Base-by-base conservation (phyloP, 768 basidiomycete genomes). In the Pleurotus giganteus region DNA sequence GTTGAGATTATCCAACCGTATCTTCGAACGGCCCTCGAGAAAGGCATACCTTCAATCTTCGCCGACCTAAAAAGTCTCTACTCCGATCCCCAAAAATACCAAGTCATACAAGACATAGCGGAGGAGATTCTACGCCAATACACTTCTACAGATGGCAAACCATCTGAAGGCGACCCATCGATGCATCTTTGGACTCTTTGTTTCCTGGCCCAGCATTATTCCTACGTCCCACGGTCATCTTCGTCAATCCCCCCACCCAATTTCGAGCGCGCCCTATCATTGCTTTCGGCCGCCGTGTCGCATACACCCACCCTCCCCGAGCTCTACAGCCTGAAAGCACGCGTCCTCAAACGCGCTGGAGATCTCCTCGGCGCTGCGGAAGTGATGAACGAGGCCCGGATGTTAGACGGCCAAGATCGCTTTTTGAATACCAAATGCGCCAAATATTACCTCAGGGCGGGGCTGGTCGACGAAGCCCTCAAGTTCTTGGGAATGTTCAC, bases 231-330 rank as follows among this genome's bases (percentile, higher is more conserved):
- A 0, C 74, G 78, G 36, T 73, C 74, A 23, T 17, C 49, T 15
- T 37, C 31, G 19, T 34, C 17, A 12, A 6, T 51, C 32, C 49
- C 34, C 9, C 23, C 31, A 13, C 49, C 49, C 23, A n/a, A 51
- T n/a, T 39, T 51, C 19, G 31, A 34, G 19, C 71, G 76, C 24
- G 82, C 94, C 0, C 71, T 96, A 7, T 70, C 76, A 13, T 71
- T 89, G 4, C 74, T 98, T 13, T 75, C 84, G 15, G 58, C 65
- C 2, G 94, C 93, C 3, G 68, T 94, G 17, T 62, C 71, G 19
- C 97, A 98, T 65, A 98, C 97, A 0, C 97, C 97, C 0, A 96
- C 94, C 0, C 74, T 99, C 0, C 95, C 97, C 0, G 97, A 99
- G 59, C 73, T 98, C 9, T 81, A 87, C 60, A 88, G 88, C 67